Evolutionary conservation across 83 land plant genomes (phyloP).

Genomic region (Thuja plicata): DNA sequence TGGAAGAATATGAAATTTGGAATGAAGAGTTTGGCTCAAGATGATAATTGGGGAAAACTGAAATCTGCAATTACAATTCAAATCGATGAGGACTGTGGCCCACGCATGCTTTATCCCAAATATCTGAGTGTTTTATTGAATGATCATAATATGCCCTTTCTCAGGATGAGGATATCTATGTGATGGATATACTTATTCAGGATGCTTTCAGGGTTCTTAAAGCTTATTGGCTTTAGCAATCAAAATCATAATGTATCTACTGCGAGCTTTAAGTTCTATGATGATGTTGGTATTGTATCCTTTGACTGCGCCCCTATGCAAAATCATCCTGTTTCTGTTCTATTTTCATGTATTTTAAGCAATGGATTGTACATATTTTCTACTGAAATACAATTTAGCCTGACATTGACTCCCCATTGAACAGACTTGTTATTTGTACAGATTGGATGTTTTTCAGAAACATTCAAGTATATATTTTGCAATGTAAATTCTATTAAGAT

Average conservation of each 20-base stretch:
- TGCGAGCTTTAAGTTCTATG: neutral
- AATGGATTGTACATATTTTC: neutral
- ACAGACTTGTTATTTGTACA: constrained; percentile 3
- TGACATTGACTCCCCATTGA: neutral
- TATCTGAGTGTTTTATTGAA: neutral
- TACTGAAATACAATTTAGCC: neutral
- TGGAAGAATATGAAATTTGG: constrained; percentile 77
- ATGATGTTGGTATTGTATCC: constrained; percentile 1
- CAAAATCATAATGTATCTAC: neutral
- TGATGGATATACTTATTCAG: neutral
- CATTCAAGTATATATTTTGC: neutral
- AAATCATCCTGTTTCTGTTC: neutral
- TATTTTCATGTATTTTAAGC: neutral
- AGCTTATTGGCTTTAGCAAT: neutral
- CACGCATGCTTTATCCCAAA: neutral
- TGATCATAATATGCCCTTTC: neutral
- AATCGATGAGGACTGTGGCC: neutral
- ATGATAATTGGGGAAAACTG: constrained; percentile 9
- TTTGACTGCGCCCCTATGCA: neutral
- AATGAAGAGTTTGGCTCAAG: constrained; percentile 82
- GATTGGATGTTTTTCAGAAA: neutral
- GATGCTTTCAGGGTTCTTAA: neutral
- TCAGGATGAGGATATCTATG: neutral
- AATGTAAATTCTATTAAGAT: neutral
- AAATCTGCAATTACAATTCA: neutral